Evolutionary conservation across 2,329 filamentous ascomycete species (phyloP).

Genomic region (Arthrobotrys conoides): DNA sequence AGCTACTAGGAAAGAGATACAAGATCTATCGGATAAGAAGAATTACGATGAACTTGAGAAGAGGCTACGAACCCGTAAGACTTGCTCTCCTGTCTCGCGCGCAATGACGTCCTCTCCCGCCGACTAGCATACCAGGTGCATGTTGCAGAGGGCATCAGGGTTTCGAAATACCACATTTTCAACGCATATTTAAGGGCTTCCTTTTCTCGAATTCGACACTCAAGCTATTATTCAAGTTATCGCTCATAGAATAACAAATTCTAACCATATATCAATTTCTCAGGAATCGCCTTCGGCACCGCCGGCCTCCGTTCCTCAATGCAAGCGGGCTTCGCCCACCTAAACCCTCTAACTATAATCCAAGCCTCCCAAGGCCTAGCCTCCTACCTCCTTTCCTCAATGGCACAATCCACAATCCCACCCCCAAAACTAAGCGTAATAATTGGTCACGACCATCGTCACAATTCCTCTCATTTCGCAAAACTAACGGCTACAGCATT

Average conservation of each 20-base stretch:
- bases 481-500: conserved; percentile 75
- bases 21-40: conserved; percentile 59
- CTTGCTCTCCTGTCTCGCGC: neutral
- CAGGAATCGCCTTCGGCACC: conserved; percentile 64
- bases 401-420: conserved; percentile 65
- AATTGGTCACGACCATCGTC: conserved; percentile 75
- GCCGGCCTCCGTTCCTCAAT: conserved; percentile 75
- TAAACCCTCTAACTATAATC: conserved; percentile 74
- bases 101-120: neutral
- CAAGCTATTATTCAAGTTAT: neutral
- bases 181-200: conserved; percentile 26
- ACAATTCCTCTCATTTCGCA: conserved; percentile 76
- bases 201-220: neutral
- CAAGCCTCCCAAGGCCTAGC: conserved; percentile 77
- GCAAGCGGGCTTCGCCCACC: conserved; percentile 76
- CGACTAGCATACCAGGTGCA: neutral
- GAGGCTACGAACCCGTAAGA: conserved; percentile 62
- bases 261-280: neutral
- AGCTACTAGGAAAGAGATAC: conserved; percentile 63
- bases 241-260: neutral
- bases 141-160: neutral
- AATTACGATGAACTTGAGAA: conserved; percentile 62
- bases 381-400: conserved; percentile 71
- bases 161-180: conserved; percentile 39
- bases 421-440: conserved; percentile 70